Conservation (phyloP, 345 rosid species). For the Lepidium aucheri region DNA sequence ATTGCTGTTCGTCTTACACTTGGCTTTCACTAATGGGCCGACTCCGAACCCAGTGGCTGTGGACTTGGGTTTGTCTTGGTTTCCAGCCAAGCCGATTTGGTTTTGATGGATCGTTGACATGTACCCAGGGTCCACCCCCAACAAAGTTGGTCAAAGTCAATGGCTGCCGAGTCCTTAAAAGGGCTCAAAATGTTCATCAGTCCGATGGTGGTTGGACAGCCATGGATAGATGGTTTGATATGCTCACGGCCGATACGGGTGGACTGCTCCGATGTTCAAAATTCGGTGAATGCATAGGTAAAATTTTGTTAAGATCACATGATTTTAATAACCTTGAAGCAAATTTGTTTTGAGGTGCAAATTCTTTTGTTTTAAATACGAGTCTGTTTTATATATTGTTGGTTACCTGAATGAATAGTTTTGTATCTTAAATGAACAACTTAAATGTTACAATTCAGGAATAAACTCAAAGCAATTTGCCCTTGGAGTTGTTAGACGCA, state of each 20-base stretch:
- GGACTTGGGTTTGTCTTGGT: too few relatives aligned
- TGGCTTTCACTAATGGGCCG: too few relatives aligned
- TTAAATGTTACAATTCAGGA: slow-evolving; percentile 24
- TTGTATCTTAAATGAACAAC: not conserved
- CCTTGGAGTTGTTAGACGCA: slow-evolving; percentile 44
- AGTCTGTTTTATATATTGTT: too few relatives aligned
- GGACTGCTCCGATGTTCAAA: not conserved
- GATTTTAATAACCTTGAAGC: too few relatives aligned
- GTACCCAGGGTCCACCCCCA: too few relatives aligned
- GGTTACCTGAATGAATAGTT: not conserved
- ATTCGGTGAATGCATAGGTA: slow-evolving; percentile 6
- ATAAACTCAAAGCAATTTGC: slow-evolving; percentile 70
- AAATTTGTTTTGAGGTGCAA: not conserved
- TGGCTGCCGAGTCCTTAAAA: not conserved
- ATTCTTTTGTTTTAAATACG: too few relatives aligned
- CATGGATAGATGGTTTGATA: not conserved
- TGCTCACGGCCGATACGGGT: not conserved
- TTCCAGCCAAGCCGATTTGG: too few relatives aligned
- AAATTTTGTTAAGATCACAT: not conserved
- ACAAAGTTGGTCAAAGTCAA: not conserved
- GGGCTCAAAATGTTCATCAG: not conserved
- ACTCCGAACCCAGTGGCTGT: too few relatives aligned
- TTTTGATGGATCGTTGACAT: too few relatives aligned
- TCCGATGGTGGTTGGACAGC: not conserved
- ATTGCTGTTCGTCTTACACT: too few relatives aligned